These are phyloP conservation scores for Firmiana major DNA, from an alignment of 345 rosid genomes.

Conservation along the genomic window DNA sequence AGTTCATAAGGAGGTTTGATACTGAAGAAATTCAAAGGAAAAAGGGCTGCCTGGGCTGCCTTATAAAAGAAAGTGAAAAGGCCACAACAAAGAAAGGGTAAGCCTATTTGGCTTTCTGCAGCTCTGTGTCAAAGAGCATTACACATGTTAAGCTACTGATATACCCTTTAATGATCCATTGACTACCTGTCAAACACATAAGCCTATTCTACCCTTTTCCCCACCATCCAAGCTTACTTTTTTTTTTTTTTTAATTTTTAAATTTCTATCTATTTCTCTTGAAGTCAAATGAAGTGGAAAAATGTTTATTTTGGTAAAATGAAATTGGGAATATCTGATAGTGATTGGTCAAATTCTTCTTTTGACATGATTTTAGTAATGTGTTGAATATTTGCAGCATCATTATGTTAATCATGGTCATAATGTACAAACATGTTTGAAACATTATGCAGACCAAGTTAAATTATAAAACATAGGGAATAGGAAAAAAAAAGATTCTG, in stretches of 20 bases:
- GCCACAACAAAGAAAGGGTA: slow-evolving; percentile 22
- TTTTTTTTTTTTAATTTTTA: no score
- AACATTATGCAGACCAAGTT: neutral
- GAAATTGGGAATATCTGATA: neutral
- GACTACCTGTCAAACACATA: slow-evolving; percentile 29
- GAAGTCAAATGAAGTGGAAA: neutral
- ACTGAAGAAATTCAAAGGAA: slow-evolving; percentile 24
- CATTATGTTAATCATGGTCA: slow-evolving; percentile 7
- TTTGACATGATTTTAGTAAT: neutral
- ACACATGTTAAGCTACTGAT: slow-evolving; percentile 4
- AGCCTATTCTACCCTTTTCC: slow-evolving; percentile 5
- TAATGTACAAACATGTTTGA: neutral
- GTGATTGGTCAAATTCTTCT: slow-evolving; percentile 1
- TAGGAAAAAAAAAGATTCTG: neutral
- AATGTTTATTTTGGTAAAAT: neutral
- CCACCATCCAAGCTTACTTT: neutral
- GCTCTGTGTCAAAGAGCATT: neutral
- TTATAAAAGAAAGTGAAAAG: slow-evolving; percentile 30
- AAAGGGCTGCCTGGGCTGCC: slow-evolving; percentile 28
- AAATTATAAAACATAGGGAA: neutral
- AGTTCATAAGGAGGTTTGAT: slow-evolving; percentile 6
- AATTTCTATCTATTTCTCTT: neutral
- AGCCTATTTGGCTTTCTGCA: slow-evolving; percentile 17
- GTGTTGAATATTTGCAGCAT: slow-evolving; percentile 1
- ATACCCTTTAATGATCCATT: slow-evolving; percentile 25